Evolutionary conservation across 228 moss, liverwort and hornwort genomes (phyloP).

Genomic region (Sphagnum fallax): DNA sequence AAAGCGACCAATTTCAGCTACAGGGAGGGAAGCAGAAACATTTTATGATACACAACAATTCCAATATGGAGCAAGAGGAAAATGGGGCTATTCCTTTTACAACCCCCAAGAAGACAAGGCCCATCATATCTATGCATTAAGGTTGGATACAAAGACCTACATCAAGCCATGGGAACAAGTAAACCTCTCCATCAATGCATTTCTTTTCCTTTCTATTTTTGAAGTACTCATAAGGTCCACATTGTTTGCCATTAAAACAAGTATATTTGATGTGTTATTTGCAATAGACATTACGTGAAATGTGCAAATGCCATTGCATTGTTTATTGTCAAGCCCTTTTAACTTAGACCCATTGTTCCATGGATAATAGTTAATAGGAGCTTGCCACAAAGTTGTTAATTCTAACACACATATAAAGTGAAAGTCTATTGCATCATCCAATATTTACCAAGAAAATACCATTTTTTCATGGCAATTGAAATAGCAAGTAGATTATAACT

Average conservation of each 20-base stretch:
- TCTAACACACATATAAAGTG: background rate
- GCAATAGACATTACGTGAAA: too few species aligned
- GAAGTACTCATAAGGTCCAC: background rate
- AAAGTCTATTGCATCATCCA: background rate
- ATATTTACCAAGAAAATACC: background rate
- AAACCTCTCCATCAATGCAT: background rate
- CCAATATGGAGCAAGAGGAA: slow-evolving; percentile 27
- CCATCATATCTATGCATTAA: slow-evolving; percentile 4
- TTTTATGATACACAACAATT: slow-evolving; percentile 33
- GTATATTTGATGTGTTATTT: too few species aligned
- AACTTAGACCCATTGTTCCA: background rate
- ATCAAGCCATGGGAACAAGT: slow-evolving; percentile 13
- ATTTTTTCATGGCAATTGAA: background rate
- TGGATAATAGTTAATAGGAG: background rate
- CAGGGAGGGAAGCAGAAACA: slow-evolving; percentile 16
- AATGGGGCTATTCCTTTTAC: slow-evolving; percentile 15
- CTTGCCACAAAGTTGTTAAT: background rate
- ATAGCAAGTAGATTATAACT: background rate
- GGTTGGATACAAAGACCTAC: background rate
- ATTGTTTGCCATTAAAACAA: background rate
- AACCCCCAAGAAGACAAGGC: slow-evolving; percentile 6
- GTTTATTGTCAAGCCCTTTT: background rate
- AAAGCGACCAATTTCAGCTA: slow-evolving; percentile 8
- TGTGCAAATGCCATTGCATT: background rate
- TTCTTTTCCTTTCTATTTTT: background rate